These are phyloP conservation scores for Penicillium cataractarum DNA, from an alignment of 495 filamentous ascomycete species.

Conservation along the genomic window DNA sequence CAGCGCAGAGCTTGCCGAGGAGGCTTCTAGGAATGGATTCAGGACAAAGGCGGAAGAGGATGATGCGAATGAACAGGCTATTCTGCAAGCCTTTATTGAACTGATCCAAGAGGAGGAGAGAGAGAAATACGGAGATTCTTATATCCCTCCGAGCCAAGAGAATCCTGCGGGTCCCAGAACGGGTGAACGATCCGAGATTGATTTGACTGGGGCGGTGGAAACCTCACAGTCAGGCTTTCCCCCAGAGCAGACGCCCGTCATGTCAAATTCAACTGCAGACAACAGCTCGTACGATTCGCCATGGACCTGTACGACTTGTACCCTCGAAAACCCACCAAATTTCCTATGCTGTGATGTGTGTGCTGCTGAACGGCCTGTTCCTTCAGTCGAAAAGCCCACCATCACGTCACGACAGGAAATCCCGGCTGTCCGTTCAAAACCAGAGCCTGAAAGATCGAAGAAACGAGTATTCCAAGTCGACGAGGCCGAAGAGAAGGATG, in stretches of 20 bases:
- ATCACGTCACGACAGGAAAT: conserved; percentile 11
- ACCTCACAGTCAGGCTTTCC: background rate
- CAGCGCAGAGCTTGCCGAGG: conserved; percentile 62
- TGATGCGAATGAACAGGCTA: conserved; percentile 87
- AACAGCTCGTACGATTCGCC: conserved; percentile 39
- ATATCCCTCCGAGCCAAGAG: conserved; percentile 63
- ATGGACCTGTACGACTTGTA: conserved; percentile 83
- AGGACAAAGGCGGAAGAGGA: conserved; percentile 85
- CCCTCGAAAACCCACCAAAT: conserved; percentile 73
- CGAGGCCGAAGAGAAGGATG: conserved; percentile 10
- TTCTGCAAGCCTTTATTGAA: conserved; percentile 84
- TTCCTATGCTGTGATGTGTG: conserved; percentile 82
- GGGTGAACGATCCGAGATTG: conserved; percentile 22
- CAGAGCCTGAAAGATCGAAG: conserved; percentile 23
- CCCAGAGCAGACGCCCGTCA: conserved; percentile 12
- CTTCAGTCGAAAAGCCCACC: conserved; percentile 26
- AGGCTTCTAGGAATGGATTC: conserved; percentile 74
- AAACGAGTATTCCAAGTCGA: conserved; percentile 26
- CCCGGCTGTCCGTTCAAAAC: conserved; percentile 6
- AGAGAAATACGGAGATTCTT: conserved; percentile 66
- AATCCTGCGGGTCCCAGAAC: conserved; percentile 60
- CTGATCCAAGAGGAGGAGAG: conserved; percentile 84
- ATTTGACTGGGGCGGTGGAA: conserved; percentile 21
- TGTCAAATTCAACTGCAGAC: conserved; percentile 26
- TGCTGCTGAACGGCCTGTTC: conserved; percentile 61